Evolutionary conservation across 768 basidiomycete genomes (phyloP).

Genomic region (Termitomyces sp.): DNA sequence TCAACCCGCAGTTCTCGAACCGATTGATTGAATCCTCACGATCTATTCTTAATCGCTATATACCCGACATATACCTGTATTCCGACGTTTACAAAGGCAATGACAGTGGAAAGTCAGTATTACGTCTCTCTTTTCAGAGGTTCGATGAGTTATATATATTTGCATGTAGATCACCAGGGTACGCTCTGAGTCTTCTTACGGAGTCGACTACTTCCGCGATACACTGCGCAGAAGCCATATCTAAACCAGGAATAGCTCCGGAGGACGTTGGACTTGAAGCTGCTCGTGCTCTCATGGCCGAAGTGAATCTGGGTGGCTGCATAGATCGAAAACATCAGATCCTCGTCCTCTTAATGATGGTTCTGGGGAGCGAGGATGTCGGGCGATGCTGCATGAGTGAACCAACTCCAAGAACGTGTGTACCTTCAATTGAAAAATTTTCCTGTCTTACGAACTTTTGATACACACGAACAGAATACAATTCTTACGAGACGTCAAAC

Average conservation of each 20-base stretch:
- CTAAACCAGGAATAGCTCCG: conserved; percentile 77
- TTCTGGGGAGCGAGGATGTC: conserved; percentile 96
- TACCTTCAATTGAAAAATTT: conserved; percentile 10
- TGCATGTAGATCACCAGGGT: conserved; percentile 86
- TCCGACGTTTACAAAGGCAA: conserved; percentile 98
- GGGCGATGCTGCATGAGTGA: conserved; percentile 84
- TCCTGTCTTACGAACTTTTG: neutral
- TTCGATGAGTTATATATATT: neutral
- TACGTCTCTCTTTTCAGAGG: neutral
- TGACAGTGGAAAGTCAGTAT: conserved; percentile 89
- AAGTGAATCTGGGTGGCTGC: conserved; percentile 82
- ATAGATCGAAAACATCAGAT: conserved; percentile 87
- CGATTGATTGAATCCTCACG: conserved; percentile 95
- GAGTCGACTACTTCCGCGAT: conserved; percentile 90
- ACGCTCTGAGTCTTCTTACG: conserved; percentile 84
- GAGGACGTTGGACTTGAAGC: conserved; percentile 90
- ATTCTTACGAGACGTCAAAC: conserved; percentile 77
- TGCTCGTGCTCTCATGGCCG: conserved; percentile 69
- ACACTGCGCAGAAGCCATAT: conserved; percentile 83
- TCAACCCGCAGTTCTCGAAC: conserved; percentile 96
- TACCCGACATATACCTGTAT: conserved; percentile 97
- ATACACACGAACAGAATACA: conserved; percentile 58
- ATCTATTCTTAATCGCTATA: conserved; percentile 90
- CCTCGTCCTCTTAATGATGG: conserved; percentile 85
- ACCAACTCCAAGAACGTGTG: conserved; percentile 77